Conservation (phyloP, 2,329 filamentous ascomycete genomes). For the Beauveria sp. region DNA sequence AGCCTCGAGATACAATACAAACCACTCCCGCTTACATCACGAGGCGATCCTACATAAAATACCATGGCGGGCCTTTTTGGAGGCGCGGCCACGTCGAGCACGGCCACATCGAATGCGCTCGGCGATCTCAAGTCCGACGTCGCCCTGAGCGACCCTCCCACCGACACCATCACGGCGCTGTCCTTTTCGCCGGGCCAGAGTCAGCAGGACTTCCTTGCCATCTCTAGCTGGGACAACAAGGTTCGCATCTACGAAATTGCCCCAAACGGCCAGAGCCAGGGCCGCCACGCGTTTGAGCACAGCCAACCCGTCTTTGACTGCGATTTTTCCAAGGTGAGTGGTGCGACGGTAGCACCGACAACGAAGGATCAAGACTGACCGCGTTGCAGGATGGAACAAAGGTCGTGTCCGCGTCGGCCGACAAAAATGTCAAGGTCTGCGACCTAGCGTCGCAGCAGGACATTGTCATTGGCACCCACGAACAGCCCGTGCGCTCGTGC, state of each 20-base stretch:
- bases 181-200: constrained; percentile 62
- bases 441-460: constrained; percentile 65
- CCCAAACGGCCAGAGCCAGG: constrained; percentile 67
- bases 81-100: constrained; percentile 30
- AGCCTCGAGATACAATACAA: background rate
- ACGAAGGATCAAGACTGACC: constrained; percentile 1
- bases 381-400: constrained; percentile 75
- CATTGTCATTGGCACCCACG: constrained; percentile 74
- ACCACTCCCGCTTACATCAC: background rate
- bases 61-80: constrained; percentile 60
- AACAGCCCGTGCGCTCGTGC: constrained; percentile 71
- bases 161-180: constrained; percentile 84
- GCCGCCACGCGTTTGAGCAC: constrained; percentile 80
- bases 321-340: constrained; percentile 80
- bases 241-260: constrained; percentile 94
- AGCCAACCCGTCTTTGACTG: constrained; percentile 76
- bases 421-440: constrained; percentile 84
- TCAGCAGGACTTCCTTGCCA: constrained; percentile 68
- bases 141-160: constrained; percentile 66
- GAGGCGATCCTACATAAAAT: background rate
- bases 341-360: background rate
- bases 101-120: constrained; percentile 61
- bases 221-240: constrained; percentile 96
- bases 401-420: constrained; percentile 77
- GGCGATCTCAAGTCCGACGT: constrained; percentile 91